phyloP scores from a whole-genome alignment of 2,329 filamentous ascomycete genomes.

The Ophiostoma fasciatum region DNA sequence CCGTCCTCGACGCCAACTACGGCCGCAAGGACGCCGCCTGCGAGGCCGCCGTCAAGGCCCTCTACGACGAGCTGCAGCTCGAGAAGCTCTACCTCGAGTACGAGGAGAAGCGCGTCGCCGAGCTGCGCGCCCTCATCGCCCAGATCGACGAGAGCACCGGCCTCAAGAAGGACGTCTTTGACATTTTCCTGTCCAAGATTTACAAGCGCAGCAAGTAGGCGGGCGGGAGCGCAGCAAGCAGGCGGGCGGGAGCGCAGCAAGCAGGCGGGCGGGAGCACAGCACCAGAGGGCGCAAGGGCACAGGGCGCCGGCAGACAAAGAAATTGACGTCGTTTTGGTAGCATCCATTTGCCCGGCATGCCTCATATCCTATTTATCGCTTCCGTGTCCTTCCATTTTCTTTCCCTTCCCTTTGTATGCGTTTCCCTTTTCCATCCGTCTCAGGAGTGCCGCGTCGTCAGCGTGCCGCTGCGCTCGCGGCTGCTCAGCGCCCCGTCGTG shows the following conservation, averaged over 20 bases:
- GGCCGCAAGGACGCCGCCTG: conserved; percentile 74
- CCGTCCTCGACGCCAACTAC: conserved; percentile 83
- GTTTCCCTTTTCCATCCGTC: background rate
- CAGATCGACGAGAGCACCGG: conserved; percentile 74
- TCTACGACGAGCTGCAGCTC: conserved; percentile 76
- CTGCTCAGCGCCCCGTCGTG: background rate
- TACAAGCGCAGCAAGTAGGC: conserved; percentile 91
- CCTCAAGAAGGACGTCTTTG: conserved; percentile 80
- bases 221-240: too few relatives aligned
- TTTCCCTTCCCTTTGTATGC: background rate
- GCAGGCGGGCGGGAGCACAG: background rate
- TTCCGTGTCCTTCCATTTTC: background rate
- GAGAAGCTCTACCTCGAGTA: conserved; percentile 75
- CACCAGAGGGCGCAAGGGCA: background rate
- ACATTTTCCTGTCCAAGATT: conserved; percentile 86
- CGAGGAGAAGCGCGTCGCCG: conserved; percentile 73
- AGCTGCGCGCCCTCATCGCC: conserved; percentile 61
- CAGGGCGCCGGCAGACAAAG: too few relatives aligned
- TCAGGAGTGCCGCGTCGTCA: too few relatives aligned
- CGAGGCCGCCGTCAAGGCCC: conserved; percentile 74
- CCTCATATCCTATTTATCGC: too few relatives aligned
- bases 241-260: too few relatives aligned
- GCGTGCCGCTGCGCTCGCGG: background rate
- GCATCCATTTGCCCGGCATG: too few relatives aligned
- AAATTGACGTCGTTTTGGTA: too few relatives aligned